These are phyloP conservation scores for Lentinula raphanica DNA, from an alignment of 768 basidiomycete species.

Conservation along the genomic window DNA sequence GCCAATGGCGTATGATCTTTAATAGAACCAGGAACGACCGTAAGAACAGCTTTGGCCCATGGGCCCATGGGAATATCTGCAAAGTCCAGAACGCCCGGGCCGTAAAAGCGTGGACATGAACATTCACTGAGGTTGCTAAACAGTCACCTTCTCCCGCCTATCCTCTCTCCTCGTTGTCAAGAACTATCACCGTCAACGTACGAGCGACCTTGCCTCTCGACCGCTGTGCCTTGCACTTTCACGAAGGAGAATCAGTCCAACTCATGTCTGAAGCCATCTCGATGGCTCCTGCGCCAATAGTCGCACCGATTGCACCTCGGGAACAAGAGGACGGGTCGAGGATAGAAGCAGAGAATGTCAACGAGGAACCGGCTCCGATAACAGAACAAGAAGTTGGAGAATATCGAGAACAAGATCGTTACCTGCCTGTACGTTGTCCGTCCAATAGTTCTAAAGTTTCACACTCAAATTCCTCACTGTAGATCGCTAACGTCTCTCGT, in stretches of 20 bases:
- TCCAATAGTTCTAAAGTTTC: background rate
- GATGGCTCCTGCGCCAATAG: background rate
- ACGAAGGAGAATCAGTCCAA: background rate
- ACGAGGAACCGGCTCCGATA: constrained; percentile 61
- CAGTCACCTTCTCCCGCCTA: background rate
- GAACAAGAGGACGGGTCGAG: constrained; percentile 24
- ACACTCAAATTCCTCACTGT: background rate
- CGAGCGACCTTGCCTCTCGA: too few relatives aligned
- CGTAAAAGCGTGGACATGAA: background rate
- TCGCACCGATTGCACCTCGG: background rate
- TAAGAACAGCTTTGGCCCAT: constrained; percentile 1
- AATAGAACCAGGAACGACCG: background rate
- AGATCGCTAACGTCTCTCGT: constrained; percentile 98
- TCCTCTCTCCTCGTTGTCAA: background rate
- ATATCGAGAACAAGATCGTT: constrained; percentile 92
- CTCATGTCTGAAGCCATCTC: background rate
- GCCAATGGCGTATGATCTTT: too few relatives aligned
- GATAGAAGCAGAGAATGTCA: constrained; percentile 33
- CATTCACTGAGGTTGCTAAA: background rate
- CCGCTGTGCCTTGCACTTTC: background rate
- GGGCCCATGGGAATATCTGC: background rate
- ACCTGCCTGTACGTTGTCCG: constrained; percentile 70
- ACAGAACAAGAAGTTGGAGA: constrained; percentile 93
- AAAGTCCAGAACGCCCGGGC: background rate
- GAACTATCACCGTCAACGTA: background rate